A percentile compares a stretch with the other conserved stretches of the same genome.
Evolutionary conservation across 345 rosid species (phyloP).

Genomic region (Xanthoceras sorbifolium): DNA sequence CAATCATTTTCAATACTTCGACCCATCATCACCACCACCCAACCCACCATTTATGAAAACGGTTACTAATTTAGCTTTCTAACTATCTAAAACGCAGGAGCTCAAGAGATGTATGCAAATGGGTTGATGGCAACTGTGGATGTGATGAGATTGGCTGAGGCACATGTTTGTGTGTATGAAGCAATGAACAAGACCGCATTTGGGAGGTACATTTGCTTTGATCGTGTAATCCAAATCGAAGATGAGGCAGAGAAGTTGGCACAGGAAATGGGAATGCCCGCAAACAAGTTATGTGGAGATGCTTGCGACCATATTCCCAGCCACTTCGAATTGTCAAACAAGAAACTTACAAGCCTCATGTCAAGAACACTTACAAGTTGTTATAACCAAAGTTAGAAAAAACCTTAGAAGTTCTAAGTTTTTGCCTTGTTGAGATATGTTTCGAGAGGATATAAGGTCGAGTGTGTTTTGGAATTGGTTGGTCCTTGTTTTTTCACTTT

Average conservation of each 20-base stretch:
- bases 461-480: background rate
- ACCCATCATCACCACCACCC: background rate
- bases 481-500: no score
- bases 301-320: background rate
- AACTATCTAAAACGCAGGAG: constrained; percentile 40
- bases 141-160: constrained; percentile 60
- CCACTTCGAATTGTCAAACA: constrained; percentile 45
- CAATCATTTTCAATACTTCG: background rate
- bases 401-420: background rate
- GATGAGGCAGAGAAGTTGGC: constrained; percentile 55
- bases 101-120: constrained; percentile 55
- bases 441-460: background rate
- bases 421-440: background rate
- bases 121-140: constrained; percentile 68
- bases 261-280: constrained; percentile 48
- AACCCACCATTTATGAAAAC: background rate
- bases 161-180: constrained; percentile 61
- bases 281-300: constrained; percentile 48
- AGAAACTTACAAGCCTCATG: constrained; percentile 55
- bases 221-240: constrained; percentile 46
- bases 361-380: constrained; percentile 49
- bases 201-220: constrained; percentile 74
- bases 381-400: constrained; percentile 23
- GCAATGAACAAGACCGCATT: constrained; percentile 56
- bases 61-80: background rate